phyloP scores from a whole-genome alignment of 1,139 yeast genomes.

The Hansenula sp. region DNA sequence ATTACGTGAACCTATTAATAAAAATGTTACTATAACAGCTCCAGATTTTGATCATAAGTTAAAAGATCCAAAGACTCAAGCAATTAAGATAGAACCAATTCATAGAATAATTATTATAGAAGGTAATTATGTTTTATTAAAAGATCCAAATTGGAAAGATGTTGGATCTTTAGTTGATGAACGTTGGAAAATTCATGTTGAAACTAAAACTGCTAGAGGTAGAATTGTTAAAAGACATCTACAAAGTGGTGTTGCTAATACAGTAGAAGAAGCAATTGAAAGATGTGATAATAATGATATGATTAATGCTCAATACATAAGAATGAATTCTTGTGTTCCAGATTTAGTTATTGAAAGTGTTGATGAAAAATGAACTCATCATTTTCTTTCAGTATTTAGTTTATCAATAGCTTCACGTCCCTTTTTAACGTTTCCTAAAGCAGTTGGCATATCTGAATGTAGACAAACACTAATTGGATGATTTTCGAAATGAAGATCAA shows the following conservation, averaged over 20 bases:
- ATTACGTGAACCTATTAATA: conserved; percentile 3
- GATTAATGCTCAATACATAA: conserved; percentile 49
- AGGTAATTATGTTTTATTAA: conserved; percentile 30
- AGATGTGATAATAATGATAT: conserved; percentile 59
- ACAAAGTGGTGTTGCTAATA: conserved; percentile 47
- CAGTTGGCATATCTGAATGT: conserved; percentile 36
- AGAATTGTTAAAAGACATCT: conserved; percentile 59
- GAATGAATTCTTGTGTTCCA: conserved; percentile 31
- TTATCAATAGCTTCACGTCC: conserved; percentile 30
- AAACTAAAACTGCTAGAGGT: conserved; percentile 32
- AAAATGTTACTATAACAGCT: conserved; percentile 2
- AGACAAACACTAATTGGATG: conserved; percentile 31
- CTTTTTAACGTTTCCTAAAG: conserved; percentile 28
- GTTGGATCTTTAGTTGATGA: conserved; percentile 9
- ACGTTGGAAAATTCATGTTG: conserved; percentile 38
- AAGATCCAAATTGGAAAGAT: conserved; percentile 8
- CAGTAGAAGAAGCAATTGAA: conserved; percentile 42
- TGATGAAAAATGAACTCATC: conserved; percentile 3
- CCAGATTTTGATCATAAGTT: conserved; percentile 36
- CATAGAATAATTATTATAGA: conserved; percentile 50
- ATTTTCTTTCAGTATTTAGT: conserved; percentile 18
- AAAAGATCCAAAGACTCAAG: conserved; percentile 61
- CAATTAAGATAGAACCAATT: conserved; percentile 37
- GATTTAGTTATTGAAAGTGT: conserved; percentile 21
- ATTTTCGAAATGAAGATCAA: conserved; percentile 24